Evolutionary conservation across 2,329 filamentous ascomycete genomes (phyloP).

Genomic region (Hypoxylon sp.): DNA sequence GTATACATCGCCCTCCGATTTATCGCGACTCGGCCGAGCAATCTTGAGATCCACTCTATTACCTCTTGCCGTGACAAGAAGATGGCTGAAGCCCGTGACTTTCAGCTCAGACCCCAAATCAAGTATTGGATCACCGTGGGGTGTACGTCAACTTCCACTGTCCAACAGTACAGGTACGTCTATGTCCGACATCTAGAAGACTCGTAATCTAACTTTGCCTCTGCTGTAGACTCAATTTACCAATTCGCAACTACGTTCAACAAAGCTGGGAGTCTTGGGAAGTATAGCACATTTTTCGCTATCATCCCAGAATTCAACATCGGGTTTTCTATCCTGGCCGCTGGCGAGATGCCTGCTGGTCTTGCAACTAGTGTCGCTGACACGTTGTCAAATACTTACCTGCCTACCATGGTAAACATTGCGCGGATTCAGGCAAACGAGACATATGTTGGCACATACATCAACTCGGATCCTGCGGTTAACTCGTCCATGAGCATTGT

Average conservation of each 20-base stretch:
- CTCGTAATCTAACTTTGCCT: neutral
- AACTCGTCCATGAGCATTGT: conserved; percentile 51
- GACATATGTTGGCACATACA: conserved; percentile 48
- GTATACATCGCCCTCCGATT: conserved; percentile 49
- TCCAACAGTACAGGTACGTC: conserved; percentile 34
- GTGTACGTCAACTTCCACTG: conserved; percentile 48
- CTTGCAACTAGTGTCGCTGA: conserved; percentile 50
- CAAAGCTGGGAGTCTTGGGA: conserved; percentile 51
- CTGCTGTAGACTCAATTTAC: conserved; percentile 40
- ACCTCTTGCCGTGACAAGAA: conserved; percentile 48
- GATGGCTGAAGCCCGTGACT: conserved; percentile 51
- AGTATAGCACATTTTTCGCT: conserved; percentile 49
- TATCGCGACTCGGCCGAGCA: conserved; percentile 49
- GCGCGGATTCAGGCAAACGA: conserved; percentile 47
- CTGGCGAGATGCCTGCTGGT: conserved; percentile 46
- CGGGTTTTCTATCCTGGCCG: conserved; percentile 50
- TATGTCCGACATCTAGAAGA: neutral
- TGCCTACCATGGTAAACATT: conserved; percentile 47
- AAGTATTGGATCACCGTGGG: conserved; percentile 51
- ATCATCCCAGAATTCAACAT: conserved; percentile 53
- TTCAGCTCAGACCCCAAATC: conserved; percentile 50
- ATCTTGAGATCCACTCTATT: conserved; percentile 50
- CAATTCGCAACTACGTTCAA: conserved; percentile 51
- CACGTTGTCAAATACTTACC: conserved; percentile 46
- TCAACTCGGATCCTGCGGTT: conserved; percentile 18